Conservation (phyloP, 352 stramenopile genomes). For the Sclerospora graminicola region DNA sequence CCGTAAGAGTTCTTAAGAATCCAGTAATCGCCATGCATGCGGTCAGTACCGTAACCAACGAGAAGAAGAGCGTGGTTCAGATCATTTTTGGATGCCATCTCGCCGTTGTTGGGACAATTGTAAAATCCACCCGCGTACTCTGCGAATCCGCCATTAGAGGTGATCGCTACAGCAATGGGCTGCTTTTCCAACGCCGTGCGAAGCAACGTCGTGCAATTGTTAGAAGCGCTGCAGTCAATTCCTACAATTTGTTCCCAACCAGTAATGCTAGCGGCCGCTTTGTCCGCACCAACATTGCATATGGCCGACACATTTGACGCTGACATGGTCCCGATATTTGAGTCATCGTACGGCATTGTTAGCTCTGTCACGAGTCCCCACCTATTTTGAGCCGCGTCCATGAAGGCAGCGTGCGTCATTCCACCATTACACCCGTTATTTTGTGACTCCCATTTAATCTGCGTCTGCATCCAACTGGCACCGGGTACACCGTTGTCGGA, state of each 20-base stretch:
- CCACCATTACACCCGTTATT: constrained; percentile 73
- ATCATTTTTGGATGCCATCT: constrained; percentile 52
- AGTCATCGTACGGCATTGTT: constrained; percentile 67
- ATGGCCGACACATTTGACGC: constrained; percentile 18
- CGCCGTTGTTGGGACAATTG: constrained; percentile 56
- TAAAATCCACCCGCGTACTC: constrained; percentile 65
- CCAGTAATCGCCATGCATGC: constrained; percentile 57
- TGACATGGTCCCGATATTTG: constrained; percentile 16
- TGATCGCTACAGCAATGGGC: constrained; percentile 69
- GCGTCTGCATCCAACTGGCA: constrained; percentile 45
- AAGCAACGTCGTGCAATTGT: constrained; percentile 43
- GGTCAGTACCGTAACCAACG: constrained; percentile 62
- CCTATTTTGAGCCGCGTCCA: constrained; percentile 52
- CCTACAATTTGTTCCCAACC: constrained; percentile 61
- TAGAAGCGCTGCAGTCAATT: constrained; percentile 40
- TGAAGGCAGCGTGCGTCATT: constrained; percentile 77
- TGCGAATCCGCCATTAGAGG: constrained; percentile 58
- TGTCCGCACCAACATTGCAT: constrained; percentile 25
- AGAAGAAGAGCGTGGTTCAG: constrained; percentile 73
- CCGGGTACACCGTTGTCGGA: constrained; percentile 30
- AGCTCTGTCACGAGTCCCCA: constrained; percentile 61
- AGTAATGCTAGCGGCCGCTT: constrained; percentile 57
- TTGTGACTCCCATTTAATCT: constrained; percentile 66
- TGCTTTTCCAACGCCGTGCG: constrained; percentile 45
- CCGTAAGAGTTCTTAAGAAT: constrained; percentile 82